Percentiles rank a stretch among this genome's conserved stretches.
Conservation (phyloP, 1,139 yeast genomes). For the Starmera stellimalicola region DNA sequence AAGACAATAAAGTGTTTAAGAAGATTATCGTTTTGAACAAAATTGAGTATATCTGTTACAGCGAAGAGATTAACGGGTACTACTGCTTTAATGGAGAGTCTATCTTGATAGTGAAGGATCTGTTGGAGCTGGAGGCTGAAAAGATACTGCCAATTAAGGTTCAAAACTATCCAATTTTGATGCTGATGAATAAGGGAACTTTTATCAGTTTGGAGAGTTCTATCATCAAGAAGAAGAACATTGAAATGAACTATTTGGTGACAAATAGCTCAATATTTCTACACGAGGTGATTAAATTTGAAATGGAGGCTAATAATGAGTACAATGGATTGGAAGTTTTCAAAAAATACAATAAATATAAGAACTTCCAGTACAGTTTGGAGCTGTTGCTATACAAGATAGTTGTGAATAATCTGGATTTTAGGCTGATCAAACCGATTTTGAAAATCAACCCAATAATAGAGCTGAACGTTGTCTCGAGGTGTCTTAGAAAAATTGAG, state of each 20-base stretch:
- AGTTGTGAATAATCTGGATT: slow-evolving; percentile 19
- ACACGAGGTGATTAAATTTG: slow-evolving; percentile 21
- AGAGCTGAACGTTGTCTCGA: slow-evolving; percentile 39
- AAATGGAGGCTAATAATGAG: slow-evolving; percentile 5
- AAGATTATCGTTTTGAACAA: slow-evolving; percentile 17
- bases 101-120: slow-evolving; percentile 20
- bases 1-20: slow-evolving; percentile 6
- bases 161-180: slow-evolving; percentile 17
- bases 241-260: slow-evolving; percentile 13
- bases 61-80: slow-evolving; percentile 15
- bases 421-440: slow-evolving; percentile 6
- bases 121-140: slow-evolving; percentile 8
- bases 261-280: slow-evolving; percentile 18
- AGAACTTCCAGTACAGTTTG: slow-evolving; percentile 39
- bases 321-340: slow-evolving; percentile 3
- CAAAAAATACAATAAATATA: slow-evolving; percentile 27
- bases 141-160: slow-evolving; percentile 10
- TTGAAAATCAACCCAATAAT: slow-evolving; percentile 19
- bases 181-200: slow-evolving; percentile 15
- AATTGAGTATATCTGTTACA: slow-evolving; percentile 16
- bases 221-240: slow-evolving; percentile 7
- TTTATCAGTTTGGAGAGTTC: slow-evolving; percentile 17
- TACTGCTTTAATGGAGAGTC: slow-evolving; percentile 21
- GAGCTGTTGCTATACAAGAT: slow-evolving; percentile 32
- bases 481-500: slow-evolving; percentile 60